A percentile compares a stretch with the other conserved stretches of the same genome.
phyloP scores from a whole-genome alignment of 495 filamentous ascomycete genomes.

The Tuber microsphaerosporum region DNA sequence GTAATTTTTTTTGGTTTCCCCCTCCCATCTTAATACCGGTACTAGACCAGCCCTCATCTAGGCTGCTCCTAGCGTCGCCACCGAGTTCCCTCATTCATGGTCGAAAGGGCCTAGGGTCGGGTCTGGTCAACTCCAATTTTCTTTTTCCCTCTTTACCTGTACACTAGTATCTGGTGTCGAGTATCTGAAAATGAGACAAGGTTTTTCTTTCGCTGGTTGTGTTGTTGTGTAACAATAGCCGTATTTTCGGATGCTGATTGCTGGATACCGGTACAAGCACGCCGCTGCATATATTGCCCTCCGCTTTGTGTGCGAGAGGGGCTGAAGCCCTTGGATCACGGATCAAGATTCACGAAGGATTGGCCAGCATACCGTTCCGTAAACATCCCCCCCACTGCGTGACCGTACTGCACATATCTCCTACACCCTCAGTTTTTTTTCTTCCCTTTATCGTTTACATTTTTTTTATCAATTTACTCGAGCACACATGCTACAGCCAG shows the following conservation, averaged over 20 bases:
- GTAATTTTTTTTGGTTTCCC: conserved; percentile 18
- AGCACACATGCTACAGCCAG: conserved; percentile 24
- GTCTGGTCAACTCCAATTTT: background rate
- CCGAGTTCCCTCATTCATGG: background rate
- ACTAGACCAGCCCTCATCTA: background rate
- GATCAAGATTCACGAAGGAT: conserved; percentile 20
- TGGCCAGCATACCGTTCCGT: conserved; percentile 10
- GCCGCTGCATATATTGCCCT: conserved; percentile 7
- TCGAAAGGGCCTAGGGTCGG: background rate
- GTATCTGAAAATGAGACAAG: no score
- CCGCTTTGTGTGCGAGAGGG: conserved; percentile 27
- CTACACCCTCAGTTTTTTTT: conserved; percentile 34
- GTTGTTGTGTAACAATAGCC: no score
- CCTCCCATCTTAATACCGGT: background rate
- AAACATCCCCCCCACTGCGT: conserved; percentile 21
- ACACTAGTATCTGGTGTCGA: no score
- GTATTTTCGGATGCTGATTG: no score
- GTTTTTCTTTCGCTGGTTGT: no score
- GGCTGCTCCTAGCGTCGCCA: background rate
- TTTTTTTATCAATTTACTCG: conserved; percentile 36
- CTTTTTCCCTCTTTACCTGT: background rate
- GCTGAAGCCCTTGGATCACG: conserved; percentile 28
- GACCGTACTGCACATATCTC: conserved; percentile 14
- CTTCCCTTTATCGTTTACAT: conserved; percentile 24
- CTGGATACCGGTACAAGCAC: no score